Base-by-base conservation (phyloP, 1,284 basidiomycete species). In the Mycosarcoma mackinlayi region DNA sequence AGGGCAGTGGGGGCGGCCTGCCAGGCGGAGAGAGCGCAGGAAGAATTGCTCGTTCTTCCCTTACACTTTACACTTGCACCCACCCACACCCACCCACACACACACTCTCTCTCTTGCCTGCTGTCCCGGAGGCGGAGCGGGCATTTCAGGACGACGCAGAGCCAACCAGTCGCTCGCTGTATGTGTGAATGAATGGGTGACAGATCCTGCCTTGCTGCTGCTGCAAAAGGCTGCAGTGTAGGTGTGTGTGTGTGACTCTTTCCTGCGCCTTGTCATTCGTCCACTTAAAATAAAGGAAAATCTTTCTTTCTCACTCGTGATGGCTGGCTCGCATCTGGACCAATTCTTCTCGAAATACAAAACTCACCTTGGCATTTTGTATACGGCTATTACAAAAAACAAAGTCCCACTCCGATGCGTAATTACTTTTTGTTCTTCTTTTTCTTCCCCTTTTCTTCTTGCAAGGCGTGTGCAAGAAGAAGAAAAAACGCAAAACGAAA, bases 341-440 rank as follows among this genome's bases (percentile, higher is more conserved):
- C 39, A 64, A 35, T 57, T 64, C 61, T 64, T 57, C 45, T 64
- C 25, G 45, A 33, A 64, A 42, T 57, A 64, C 61, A 58, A 58
- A 35, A n/a, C 35, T 23, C 1, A 5, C 27, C 24, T 9, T 28
- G 34, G 1, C 23, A 10, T 27, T 30, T 48, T 58, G 55, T 51
- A 51, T 31, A 50, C 30, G 0, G 9, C 10, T 35, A 35, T 35
- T 35, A n/a, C 6, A 6, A 35, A 16, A 8, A 11, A 35, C 33
- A 35, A 35, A 35, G 6, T 16, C 7, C 9, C 16, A 9, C 9
- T 35, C n/a, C n/a, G 7, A 21, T 14, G 31, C 24, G 11, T 47
- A 18, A 25, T 16, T 37, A 37, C 34, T 35, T 35, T 16, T 35
- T 35, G 10, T 5, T 21, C 37, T 9, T 8, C 18, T 38, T 38